Evolutionary conservation across 139 green algal species (phyloP).

Genomic region (Chlorella sp.): DNA sequence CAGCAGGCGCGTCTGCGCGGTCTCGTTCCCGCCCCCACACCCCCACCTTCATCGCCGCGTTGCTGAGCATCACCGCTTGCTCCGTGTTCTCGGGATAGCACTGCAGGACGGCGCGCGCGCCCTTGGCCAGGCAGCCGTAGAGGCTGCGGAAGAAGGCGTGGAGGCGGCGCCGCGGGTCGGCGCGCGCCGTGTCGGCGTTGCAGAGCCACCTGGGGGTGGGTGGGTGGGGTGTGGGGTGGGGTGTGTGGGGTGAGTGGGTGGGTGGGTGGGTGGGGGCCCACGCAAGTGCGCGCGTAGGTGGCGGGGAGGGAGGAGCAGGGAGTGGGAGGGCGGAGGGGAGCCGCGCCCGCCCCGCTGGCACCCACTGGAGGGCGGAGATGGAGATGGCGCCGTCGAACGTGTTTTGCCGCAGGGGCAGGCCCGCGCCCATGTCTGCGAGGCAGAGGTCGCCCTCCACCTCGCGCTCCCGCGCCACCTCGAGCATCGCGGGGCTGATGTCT

Average conservation of each 20-base stretch:
- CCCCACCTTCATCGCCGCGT: constrained; percentile 86
- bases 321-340: too few relatives aligned
- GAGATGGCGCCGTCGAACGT: constrained; percentile 87
- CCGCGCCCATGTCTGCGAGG: constrained; percentile 88
- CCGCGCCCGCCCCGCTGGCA: too few relatives aligned
- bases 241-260: too few relatives aligned
- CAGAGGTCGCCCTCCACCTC: constrained; percentile 49
- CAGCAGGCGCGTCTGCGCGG: too few relatives aligned
- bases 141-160: constrained; percentile 89
- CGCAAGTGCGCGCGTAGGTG: too few relatives aligned
- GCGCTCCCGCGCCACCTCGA: constrained; percentile 46
- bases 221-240: too few relatives aligned
- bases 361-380: constrained; percentile 60
- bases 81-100: constrained; percentile 28
- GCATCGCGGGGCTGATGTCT: constrained; percentile 91
- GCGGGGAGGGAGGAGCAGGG: too few relatives aligned
- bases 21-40: too few relatives aligned
- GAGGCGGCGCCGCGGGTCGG: constrained; percentile 83
- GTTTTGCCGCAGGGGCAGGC: constrained; percentile 78
- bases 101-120: constrained; percentile 86
- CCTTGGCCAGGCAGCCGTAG: constrained; percentile 79
- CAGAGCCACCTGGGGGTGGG: too few relatives aligned
- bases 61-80: constrained; percentile 92
- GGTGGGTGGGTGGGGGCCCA: too few relatives aligned
- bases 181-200: constrained; percentile 65